These are phyloP conservation scores for Fistulifera pelliculosa DNA, from an alignment of 108 stramenopile species.

Conservation along the genomic window DNA sequence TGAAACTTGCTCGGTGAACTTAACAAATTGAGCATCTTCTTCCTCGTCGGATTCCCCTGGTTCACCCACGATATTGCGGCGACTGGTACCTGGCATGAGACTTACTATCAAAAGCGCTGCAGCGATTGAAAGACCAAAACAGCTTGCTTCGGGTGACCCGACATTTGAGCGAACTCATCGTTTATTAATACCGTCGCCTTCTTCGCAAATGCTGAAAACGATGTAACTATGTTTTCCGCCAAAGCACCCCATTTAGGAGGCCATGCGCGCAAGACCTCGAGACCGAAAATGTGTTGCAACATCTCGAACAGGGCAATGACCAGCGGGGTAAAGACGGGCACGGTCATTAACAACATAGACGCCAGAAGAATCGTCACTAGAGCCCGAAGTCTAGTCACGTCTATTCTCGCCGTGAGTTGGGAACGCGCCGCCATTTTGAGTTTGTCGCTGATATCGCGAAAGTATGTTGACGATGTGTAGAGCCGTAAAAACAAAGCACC, in stretches of 20 bases:
- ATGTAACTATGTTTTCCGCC: slow-evolving; percentile 5
- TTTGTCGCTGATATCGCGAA: slow-evolving; percentile 16
- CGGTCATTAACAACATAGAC: slow-evolving; percentile 43
- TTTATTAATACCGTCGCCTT: slow-evolving; percentile 20
- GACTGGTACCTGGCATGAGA: slow-evolving; percentile 25
- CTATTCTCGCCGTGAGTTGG: slow-evolving; percentile 36
- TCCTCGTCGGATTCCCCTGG: slow-evolving; percentile 17
- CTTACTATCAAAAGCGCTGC: slow-evolving; percentile 37
- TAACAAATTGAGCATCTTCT: slow-evolving; percentile 31
- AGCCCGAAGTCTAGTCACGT: slow-evolving; percentile 43
- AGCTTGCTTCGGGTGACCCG: slow-evolving; percentile 42
- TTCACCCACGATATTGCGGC: slow-evolving; percentile 8
- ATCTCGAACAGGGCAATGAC: slow-evolving; percentile 24
- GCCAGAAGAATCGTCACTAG: slow-evolving; percentile 38
- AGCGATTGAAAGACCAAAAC: slow-evolving; percentile 15
- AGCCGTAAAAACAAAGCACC: slow-evolving; percentile 66
- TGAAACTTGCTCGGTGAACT: slow-evolving; percentile 29
- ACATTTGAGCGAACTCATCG: slow-evolving; percentile 23
- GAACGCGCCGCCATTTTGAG: slow-evolving; percentile 23
- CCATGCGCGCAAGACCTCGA: slow-evolving; percentile 35
- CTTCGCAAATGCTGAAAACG: slow-evolving; percentile 17
- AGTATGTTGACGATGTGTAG: slow-evolving; percentile 34
- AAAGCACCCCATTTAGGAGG: slow-evolving; percentile 43
- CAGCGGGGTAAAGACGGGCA: slow-evolving; percentile 42
- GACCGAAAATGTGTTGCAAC: slow-evolving; percentile 14